Conservation (phyloP, 306 rosid species). For the Pterocarpus santalinus region DNA sequence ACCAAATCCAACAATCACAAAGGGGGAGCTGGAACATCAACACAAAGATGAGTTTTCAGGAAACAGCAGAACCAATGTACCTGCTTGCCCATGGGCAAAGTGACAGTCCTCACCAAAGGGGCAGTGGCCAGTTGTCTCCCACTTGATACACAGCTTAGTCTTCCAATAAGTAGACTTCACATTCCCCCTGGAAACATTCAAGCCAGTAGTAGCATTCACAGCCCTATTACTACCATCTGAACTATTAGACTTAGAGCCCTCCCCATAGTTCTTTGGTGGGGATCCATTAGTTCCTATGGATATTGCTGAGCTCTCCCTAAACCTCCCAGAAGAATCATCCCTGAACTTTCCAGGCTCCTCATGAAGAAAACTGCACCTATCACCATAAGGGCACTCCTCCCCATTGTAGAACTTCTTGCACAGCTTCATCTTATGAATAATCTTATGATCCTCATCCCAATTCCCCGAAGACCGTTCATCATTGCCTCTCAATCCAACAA, state of each 20-base stretch:
- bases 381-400: constrained; percentile 94
- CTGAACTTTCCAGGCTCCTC: constrained; percentile 87
- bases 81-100: constrained; percentile 95
- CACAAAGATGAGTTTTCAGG: constrained; percentile 7
- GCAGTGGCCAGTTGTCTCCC: constrained; percentile 81
- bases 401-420: constrained; percentile 94
- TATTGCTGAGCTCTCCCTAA: constrained; percentile 79
- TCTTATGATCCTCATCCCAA: constrained; percentile 89
- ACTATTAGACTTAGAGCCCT: constrained; percentile 48
- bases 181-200: constrained; percentile 51
- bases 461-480: constrained; percentile 62
- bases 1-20: constrained; percentile 20
- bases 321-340: constrained; percentile 67
- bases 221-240: constrained; percentile 57
- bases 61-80: constrained; percentile 49
- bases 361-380: constrained; percentile 89
- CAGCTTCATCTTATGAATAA: constrained; percentile 91
- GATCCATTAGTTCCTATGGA: constrained; percentile 76
- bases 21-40: not conserved
- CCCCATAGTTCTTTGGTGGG: constrained; percentile 56
- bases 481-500: constrained; percentile 57
- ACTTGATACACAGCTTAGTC: constrained; percentile 84
- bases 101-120: constrained; percentile 82
- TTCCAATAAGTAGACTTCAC: constrained; percentile 70
- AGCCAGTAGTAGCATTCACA: constrained; percentile 26